Evolutionary conservation across 768 basidiomycete genomes (phyloP).

Genomic region (Kwoniella dendrophila): DNA sequence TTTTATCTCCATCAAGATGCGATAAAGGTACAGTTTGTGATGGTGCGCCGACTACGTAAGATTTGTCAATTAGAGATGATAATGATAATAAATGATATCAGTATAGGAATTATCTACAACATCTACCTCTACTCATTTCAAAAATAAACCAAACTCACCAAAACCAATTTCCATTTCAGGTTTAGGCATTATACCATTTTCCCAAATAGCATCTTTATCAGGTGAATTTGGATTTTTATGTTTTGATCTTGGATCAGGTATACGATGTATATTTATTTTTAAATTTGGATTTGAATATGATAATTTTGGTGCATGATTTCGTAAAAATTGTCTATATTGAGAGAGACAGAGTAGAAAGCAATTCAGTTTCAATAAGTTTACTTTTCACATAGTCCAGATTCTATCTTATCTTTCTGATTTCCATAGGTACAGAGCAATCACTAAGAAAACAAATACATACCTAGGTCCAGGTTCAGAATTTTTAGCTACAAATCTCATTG

Average conservation of each 20-base stretch:
- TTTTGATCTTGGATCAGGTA: constrained; percentile 38
- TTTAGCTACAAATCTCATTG: constrained; percentile 32
- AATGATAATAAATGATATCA: neutral
- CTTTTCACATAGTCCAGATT: too few species aligned
- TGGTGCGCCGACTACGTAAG: neutral
- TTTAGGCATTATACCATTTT: constrained; percentile 23
- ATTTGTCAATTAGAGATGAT: neutral
- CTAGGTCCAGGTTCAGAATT: constrained; percentile 37
- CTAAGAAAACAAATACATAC: constrained; percentile 5
- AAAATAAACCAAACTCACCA: constrained; percentile 27
- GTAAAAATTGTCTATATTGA: constrained; percentile 34
- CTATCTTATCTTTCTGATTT: neutral
- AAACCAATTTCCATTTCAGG: constrained; percentile 27
- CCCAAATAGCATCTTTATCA: constrained; percentile 19
- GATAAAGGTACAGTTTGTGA: constrained; percentile 23
- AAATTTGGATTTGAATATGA: constrained; percentile 42
- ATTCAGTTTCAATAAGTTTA: too few species aligned
- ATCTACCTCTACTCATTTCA: too few species aligned
- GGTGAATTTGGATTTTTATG: constrained; percentile 26
- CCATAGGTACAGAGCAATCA: neutral
- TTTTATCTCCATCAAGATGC: constrained; percentile 22
- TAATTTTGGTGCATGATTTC: constrained; percentile 29
- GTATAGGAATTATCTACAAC: too few species aligned
- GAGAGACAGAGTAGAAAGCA: neutral
- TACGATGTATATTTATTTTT: constrained; percentile 22